Conservation (phyloP, 2,329 filamentous ascomycete genomes). For the Aureobasidium subglaciale region DNA sequence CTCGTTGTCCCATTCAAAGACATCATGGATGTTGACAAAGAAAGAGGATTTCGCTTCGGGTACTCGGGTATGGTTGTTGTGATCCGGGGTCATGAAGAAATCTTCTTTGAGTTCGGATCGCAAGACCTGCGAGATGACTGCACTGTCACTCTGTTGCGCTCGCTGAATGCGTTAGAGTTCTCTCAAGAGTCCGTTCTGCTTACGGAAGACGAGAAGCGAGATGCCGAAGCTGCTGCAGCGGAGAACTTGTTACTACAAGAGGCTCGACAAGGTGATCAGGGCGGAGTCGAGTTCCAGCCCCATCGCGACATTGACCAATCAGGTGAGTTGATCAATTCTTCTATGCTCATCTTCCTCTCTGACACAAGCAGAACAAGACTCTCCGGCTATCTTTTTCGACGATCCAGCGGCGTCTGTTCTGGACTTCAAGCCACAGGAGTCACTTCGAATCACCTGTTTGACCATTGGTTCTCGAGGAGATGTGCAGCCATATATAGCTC, state of each 20-base stretch:
- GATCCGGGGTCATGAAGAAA: conserved; percentile 85
- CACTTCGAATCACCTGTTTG: conserved; percentile 80
- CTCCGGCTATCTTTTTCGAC: conserved; percentile 77
- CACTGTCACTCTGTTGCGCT: conserved; percentile 69
- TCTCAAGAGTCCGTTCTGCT: conserved; percentile 63
- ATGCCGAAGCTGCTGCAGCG: conserved; percentile 66
- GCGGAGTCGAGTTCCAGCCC: conserved; percentile 32
- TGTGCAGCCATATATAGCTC: conserved; percentile 93
- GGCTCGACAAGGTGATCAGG: conserved; percentile 50
- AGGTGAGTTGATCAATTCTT: background rate
- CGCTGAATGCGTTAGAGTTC: conserved; percentile 64
- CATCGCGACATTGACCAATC: conserved; percentile 21
- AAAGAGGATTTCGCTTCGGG: conserved; percentile 87
- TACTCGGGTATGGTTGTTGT: conserved; percentile 89
- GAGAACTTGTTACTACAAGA: conserved; percentile 70
- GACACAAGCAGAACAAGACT: conserved; percentile 37
- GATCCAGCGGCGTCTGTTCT: conserved; percentile 81
- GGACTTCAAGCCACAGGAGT: conserved; percentile 77
- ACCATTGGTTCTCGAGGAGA: conserved; percentile 95
- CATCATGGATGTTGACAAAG: conserved; percentile 87
- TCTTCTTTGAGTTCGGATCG: conserved; percentile 89
- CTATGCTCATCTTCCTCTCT: background rate
- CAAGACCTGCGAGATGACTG: conserved; percentile 81
- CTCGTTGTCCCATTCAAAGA: conserved; percentile 84
- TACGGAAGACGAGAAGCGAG: conserved; percentile 60